Conservation (phyloP, 78 protist species). For the Paratrimastix pyriformis region DNA sequence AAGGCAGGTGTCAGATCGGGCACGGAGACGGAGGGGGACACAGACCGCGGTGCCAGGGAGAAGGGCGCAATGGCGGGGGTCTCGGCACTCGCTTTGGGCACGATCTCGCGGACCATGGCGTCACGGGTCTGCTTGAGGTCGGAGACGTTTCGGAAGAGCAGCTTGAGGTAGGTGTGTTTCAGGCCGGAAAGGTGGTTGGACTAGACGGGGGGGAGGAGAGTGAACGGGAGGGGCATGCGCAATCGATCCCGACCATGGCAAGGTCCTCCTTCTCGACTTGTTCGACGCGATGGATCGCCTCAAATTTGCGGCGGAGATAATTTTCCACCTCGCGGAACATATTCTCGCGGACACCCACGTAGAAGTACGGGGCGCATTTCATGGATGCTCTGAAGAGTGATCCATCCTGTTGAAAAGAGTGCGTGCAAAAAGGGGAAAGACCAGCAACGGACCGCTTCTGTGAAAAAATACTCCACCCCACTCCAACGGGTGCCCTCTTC, state of each 20-base stretch:
- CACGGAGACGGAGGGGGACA: not conserved
- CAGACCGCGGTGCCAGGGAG: no score
- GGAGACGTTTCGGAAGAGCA: constrained; percentile 49
- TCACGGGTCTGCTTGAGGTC: constrained; percentile 46
- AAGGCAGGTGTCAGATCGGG: not conserved
- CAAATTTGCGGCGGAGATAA: constrained; percentile 34
- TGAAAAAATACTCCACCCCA: no score
- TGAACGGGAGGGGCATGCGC: not conserved
- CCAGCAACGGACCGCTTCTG: no score
- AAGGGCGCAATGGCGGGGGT: not conserved
- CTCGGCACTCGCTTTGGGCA: not conserved
- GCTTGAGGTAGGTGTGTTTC: constrained; percentile 45
- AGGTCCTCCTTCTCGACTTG: constrained; percentile 64
- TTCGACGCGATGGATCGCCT: constrained; percentile 37
- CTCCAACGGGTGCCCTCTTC: no score
- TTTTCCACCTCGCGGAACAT: constrained; percentile 51
- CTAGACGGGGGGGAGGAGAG: not conserved
- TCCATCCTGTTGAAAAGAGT: constrained; percentile 46
- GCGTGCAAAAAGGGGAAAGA: no score
- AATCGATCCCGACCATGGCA: constrained; percentile 41
- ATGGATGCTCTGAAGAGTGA: constrained; percentile 48
- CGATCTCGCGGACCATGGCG: not conserved
- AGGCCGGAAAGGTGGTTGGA: constrained; percentile 81
- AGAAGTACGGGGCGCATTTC: constrained; percentile 58
- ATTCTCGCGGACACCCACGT: constrained; percentile 33